These are phyloP conservation scores for Funneliformis geosporum DNA, from an alignment of 192 early-diverging fungal genomes.

Conservation along the genomic window DNA sequence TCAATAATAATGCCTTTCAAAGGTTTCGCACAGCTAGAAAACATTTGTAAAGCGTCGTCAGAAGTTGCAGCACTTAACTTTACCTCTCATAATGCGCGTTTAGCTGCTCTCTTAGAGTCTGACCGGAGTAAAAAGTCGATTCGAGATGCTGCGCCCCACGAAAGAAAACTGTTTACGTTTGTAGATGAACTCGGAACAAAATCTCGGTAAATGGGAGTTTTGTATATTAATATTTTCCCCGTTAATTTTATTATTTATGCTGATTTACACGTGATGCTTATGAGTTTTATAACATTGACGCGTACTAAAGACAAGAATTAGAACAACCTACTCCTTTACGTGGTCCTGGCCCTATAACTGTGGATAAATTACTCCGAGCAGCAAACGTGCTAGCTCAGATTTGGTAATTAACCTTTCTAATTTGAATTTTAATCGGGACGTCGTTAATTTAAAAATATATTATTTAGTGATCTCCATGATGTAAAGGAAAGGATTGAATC, in stretches of 20 bases:
- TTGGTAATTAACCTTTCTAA: slow-evolving; percentile 16
- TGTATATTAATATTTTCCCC: no score
- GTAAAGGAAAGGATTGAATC: slow-evolving; percentile 8
- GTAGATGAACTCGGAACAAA: slow-evolving; percentile 20
- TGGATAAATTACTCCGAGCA: slow-evolving; percentile 30
- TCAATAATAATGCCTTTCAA: not conserved
- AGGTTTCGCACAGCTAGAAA: slow-evolving; percentile 22
- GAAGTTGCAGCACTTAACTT: slow-evolving; percentile 27
- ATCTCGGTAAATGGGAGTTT: not conserved
- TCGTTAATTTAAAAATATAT: not conserved
- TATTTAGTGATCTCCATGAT: slow-evolving; percentile 18
- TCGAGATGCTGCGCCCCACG: slow-evolving; percentile 28
- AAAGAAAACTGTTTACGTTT: slow-evolving; percentile 24
- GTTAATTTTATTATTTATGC: not conserved
- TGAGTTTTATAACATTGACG: not conserved
- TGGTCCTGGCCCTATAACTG: slow-evolving; percentile 14
- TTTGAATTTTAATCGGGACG: not conserved
- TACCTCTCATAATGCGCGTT: not conserved
- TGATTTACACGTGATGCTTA: not conserved
- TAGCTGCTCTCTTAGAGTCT: not conserved
- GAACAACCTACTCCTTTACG: slow-evolving; percentile 32
- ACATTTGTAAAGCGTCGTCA: slow-evolving; percentile 3
- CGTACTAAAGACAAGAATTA: not conserved
- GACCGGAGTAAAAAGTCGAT: not conserved
- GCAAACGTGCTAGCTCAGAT: slow-evolving; percentile 31